Percentiles rank a stretch among this genome's conserved stretches.
Evolutionary conservation across 495 filamentous ascomycete species (phyloP).

Genomic region (Penicillium cosmopolitanum): DNA sequence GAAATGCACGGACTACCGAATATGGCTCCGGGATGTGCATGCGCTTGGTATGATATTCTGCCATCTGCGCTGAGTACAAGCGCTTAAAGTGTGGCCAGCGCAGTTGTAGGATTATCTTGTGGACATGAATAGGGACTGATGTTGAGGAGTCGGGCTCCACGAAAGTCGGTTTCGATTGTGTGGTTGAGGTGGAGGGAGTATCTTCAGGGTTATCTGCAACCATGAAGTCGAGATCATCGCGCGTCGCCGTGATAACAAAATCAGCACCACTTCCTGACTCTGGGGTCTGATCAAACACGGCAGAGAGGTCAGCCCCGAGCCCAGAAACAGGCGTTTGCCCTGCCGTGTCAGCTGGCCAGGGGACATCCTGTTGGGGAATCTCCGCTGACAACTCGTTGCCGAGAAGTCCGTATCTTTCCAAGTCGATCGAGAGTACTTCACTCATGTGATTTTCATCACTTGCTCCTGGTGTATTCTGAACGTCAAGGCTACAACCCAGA

Average conservation of each 20-base stretch:
- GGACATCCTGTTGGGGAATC: slow-evolving; percentile 57
- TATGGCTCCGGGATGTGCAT: slow-evolving; percentile 99
- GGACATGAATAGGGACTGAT: slow-evolving; percentile 86
- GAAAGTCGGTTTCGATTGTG: slow-evolving; percentile 58
- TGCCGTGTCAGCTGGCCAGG: slow-evolving; percentile 54
- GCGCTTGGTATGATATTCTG: slow-evolving; percentile 91
- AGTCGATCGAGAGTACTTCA: slow-evolving; percentile 88
- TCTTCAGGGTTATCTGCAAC: slow-evolving; percentile 61
- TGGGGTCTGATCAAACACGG: slow-evolving; percentile 80
- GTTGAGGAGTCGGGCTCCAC: slow-evolving; percentile 64
- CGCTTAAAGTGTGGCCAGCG: slow-evolving; percentile 96
- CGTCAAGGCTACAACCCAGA: slow-evolving; percentile 83
- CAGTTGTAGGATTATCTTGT: slow-evolving; percentile 88
- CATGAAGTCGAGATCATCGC: slow-evolving; percentile 59
- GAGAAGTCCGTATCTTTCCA: slow-evolving; percentile 82
- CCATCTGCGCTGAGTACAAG: slow-evolving; percentile 90
- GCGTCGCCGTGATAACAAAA: slow-evolving; percentile 80
- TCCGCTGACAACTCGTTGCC: slow-evolving; percentile 74
- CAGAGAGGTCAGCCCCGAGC: slow-evolving; percentile 79
- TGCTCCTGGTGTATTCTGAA: slow-evolving; percentile 50
- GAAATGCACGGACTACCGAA: slow-evolving; percentile 88
- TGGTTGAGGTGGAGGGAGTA: slow-evolving; percentile 34
- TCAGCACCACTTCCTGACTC: slow-evolving; percentile 81
- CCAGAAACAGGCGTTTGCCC: slow-evolving; percentile 55
- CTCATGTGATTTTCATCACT: slow-evolving; percentile 85